These are phyloP conservation scores for Phoma sp. DNA, from an alignment of 2,329 filamentous ascomycete species.

Conservation along the genomic window DNA sequence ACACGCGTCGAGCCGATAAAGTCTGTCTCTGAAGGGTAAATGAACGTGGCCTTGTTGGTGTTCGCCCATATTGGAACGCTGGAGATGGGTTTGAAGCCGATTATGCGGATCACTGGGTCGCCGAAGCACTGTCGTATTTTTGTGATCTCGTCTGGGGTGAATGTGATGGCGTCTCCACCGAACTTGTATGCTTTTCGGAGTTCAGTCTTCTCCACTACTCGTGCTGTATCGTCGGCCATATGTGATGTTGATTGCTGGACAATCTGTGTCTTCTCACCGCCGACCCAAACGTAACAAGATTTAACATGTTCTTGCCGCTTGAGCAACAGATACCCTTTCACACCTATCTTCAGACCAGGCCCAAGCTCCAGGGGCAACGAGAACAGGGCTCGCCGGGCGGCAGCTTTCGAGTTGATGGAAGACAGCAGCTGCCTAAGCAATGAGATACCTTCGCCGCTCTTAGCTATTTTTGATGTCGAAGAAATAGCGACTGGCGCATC, in stretches of 20 bases:
- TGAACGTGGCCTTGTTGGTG: constrained; percentile 84
- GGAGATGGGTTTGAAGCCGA: constrained; percentile 88
- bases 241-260: constrained; percentile 76
- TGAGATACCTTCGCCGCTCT: constrained; percentile 76
- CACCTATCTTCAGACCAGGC: constrained; percentile 82
- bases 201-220: constrained; percentile 79
- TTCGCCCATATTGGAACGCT: constrained; percentile 84
- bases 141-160: constrained; percentile 83
- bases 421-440: constrained; percentile 82
- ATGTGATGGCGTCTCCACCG: constrained; percentile 86
- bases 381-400: constrained; percentile 84
- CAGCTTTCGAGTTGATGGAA: constrained; percentile 89
- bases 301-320: constrained; percentile 83
- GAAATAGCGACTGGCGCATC: constrained; percentile 66
- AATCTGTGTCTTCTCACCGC: constrained; percentile 84
- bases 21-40: constrained; percentile 91
- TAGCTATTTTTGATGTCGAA: constrained; percentile 66
- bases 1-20: constrained; percentile 91
- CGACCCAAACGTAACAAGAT: constrained; percentile 86
- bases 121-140: constrained; percentile 78
- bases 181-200: constrained; percentile 95
- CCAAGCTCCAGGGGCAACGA: constrained; percentile 88
- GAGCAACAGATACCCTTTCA: constrained; percentile 91
- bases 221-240: constrained; percentile 78
- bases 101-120: constrained; percentile 80